A percentile compares a stretch with the other conserved stretches of the same genome.
Evolutionary conservation across 1,284 basidiomycete genomes (phyloP).

Genomic region (Tranzscheliella williamsii): DNA sequence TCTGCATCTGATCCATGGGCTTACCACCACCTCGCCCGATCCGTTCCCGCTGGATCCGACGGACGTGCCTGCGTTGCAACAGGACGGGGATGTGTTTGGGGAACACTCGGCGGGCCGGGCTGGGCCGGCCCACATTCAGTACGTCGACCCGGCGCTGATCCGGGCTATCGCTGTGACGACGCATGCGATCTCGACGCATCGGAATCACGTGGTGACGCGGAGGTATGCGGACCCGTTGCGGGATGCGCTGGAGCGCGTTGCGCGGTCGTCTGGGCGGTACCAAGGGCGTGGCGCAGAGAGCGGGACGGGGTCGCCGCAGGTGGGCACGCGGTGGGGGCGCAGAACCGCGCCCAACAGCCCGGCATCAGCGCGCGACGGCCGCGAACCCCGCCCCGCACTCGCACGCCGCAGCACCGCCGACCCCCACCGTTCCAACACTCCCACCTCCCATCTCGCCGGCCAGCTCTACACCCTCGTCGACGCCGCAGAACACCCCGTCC

Average conservation of each 20-base stretch:
- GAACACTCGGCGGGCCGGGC: constrained; percentile 9
- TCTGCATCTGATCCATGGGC: constrained; percentile 57
- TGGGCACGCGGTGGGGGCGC: constrained; percentile 24
- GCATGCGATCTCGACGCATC: constrained; percentile 50
- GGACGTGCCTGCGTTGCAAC: constrained; percentile 46
- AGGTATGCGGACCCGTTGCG: constrained; percentile 57
- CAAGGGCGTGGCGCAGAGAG: constrained; percentile 1
- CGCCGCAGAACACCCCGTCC: constrained; percentile 44
- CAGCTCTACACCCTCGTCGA: constrained; percentile 37
- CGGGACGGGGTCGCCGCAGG: constrained; percentile 13
- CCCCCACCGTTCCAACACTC: constrained; percentile 1
- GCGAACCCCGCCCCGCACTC: constrained; percentile 11
- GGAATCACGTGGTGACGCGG: constrained; percentile 53
- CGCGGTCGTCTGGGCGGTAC: constrained; percentile 31
- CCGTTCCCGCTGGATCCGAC: constrained; percentile 55
- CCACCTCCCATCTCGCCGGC: constrained; percentile 17
- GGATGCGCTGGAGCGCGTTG: constrained; percentile 45
- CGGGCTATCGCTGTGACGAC: constrained; percentile 56
- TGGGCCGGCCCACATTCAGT: constrained; percentile 14
- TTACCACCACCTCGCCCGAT: constrained; percentile 49
- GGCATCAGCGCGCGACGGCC: constrained; percentile 5
- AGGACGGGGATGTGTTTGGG: constrained; percentile 25
- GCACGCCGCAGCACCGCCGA: constrained; percentile 21
- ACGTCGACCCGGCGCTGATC: constrained; percentile 51
- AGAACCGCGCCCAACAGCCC: constrained; percentile 40